Evolutionary conservation across 345 rosid species (phyloP).

Genomic region (Erysimum cheiranthoides): DNA sequence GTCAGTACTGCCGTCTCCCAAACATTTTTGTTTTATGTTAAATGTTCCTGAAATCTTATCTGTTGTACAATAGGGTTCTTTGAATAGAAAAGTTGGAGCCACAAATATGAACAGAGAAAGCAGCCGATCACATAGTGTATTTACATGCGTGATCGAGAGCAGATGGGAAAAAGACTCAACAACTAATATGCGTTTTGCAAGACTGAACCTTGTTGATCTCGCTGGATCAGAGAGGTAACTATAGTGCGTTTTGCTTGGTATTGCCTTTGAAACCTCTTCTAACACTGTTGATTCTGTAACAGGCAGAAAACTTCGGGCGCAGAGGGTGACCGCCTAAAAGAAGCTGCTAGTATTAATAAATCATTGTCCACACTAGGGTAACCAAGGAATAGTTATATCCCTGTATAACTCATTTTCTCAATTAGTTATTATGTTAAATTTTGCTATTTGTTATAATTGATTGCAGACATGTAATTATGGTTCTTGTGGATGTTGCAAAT

Average conservation of each 20-base stretch:
- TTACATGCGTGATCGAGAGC: constrained; percentile 92
- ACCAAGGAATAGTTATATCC: neutral
- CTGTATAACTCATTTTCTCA: constrained; percentile 27
- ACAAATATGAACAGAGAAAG: constrained; percentile 98
- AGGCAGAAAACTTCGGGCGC: constrained; percentile 99
- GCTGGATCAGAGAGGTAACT: constrained; percentile 93
- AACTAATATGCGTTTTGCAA: constrained; percentile 86
- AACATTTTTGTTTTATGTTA: constrained; percentile 13
- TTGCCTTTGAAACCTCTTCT: constrained; percentile 25
- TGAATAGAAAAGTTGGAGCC: constrained; percentile 91
- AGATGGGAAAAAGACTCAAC: constrained; percentile 94
- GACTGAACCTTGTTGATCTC: constrained; percentile 90
- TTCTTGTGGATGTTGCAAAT: constrained; percentile 86
- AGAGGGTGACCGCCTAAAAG: constrained; percentile 96
- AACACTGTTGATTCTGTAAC: constrained; percentile 29
- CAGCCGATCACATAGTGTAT: constrained; percentile 94
- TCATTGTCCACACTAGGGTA: constrained; percentile 97
- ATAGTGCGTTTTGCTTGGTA: constrained; percentile 23
- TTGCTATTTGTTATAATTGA: constrained; percentile 20
- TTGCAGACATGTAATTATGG: constrained; percentile 96
- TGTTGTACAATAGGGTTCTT: constrained; percentile 64
- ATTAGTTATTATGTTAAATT: constrained; percentile 11
- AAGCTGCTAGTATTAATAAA: constrained; percentile 97
- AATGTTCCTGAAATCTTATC: constrained; percentile 27
- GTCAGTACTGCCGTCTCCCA: constrained; percentile 45